Evolutionary conservation across 768 basidiomycete genomes (phyloP), one percentile per base, ranked within the genome.

Genomic region (Collybia sordida): DNA sequence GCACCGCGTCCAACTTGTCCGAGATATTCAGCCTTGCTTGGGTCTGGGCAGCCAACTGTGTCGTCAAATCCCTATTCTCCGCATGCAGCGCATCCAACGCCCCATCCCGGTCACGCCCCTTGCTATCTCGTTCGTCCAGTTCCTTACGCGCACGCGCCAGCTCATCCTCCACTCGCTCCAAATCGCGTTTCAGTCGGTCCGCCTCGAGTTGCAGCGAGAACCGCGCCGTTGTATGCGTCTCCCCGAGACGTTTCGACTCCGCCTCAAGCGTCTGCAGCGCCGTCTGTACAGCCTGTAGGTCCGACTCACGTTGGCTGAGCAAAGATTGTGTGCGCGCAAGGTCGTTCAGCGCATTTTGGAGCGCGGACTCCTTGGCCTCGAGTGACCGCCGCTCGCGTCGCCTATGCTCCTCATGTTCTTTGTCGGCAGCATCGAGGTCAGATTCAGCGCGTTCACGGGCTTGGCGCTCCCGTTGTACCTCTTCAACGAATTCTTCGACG

Each of bases 141-240:
- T 93, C 91, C 51, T 80, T 77, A 47, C 86, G 74, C 3, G 86
- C 80, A 27, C 88, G 80, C 18, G 78, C 67, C 4, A 96, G 72
- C 46, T 96, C 92, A 54, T 87, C 85, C 59, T 96, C 90, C 1
- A 87, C 73, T 3, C 89, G 73, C 55, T 86, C 85, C 35, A 97
- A 59, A 61, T 99, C 96, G 23, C 94, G 79, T 64, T 86, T 86
- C 42, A 94, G 70, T 2, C 93, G 73, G 54, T 98, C 96, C 1
- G 90, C 75, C 66, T 99, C 95, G 17, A 98, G 79, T 64, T 97
- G 91, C 25, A 98, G 70, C 0, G 90, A 90, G 72, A 93, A 91
- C 38, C 84, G 77, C 19, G 93, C 88, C 2, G 85, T 86, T 0
- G 88, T 87, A 59, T 89, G 88, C 11, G 85, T 83, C 69, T 96